Evolutionary conservation across 495 filamentous ascomycete species (phyloP), one percentile per base, ranked within the genome.

Genomic region (Rostrohypoxylon terebratum): DNA sequence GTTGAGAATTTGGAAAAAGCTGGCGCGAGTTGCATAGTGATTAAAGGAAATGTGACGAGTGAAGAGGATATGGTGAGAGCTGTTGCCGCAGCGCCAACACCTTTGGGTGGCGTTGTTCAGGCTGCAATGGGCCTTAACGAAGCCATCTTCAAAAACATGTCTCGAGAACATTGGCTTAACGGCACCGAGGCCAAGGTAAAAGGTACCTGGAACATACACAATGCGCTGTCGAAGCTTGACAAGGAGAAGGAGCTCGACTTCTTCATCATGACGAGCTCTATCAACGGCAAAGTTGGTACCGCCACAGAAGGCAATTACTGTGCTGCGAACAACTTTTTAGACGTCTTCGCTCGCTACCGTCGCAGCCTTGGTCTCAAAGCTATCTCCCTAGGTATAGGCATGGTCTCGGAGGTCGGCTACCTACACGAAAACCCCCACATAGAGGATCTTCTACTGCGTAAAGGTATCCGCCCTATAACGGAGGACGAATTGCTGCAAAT

Each of bases 241-340:
- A 80, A 58, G 8, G 71, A 75, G 38, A 47, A 66, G 9, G 72
- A 83, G 23, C 82, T 91, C 0, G 89, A 91, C 72, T 92, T 92
- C 80, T 91, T 91, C 77, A 74, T 90, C 20, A 80, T 82, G 36
- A 81, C 90, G 14, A 87, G 85, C 10, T 89, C 87, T 1, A 67
- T 85, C 0, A 71, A 81, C 1, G 83, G 81, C 1, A 71, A 83
- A 0, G 73, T 84, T n/a, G 88, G 87, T 0, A 81, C 72, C 11
- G 66, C 78, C 4, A 83, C 83, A 0, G 87, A 90, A 70, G 75
- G 81, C 9, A 83, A 84, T 9, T 90, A 90, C 63, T 80, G 83
- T 1, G 85, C 87, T 1, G 85, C 82, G 4, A 88, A 87, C 68
- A 82, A 82, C 8, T 89, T 84, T 69, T 75, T 85, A 4, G 86